These are phyloP conservation scores for Salvia sclarea DNA, from an alignment of 305 asterid genomes.

Conservation along the genomic window DNA sequence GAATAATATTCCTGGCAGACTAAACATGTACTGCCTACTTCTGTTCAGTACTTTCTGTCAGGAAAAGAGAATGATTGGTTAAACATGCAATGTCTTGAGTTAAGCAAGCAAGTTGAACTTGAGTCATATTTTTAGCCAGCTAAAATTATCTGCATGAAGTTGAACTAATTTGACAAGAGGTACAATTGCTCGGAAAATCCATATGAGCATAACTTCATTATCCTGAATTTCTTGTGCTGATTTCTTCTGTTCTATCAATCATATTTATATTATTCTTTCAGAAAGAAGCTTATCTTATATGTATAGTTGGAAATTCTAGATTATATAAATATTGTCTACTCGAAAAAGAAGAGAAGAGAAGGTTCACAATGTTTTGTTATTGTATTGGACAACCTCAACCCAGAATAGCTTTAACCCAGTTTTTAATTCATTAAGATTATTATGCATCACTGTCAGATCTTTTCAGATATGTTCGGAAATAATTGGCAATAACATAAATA, in stretches of 20 bases:
- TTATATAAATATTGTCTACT: background rate
- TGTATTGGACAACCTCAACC: constrained; percentile 19
- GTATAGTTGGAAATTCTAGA: constrained; percentile 15
- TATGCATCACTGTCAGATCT: constrained; percentile 1
- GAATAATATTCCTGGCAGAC: constrained; percentile 1
- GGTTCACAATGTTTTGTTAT: background rate
- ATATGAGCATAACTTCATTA: background rate
- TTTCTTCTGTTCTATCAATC: background rate
- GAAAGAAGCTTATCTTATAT: background rate
- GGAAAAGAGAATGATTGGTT: constrained; percentile 2
- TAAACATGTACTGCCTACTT: constrained; percentile 2
- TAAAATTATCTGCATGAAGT: constrained; percentile 10
- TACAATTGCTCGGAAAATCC: constrained; percentile 13
- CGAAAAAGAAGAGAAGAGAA: background rate
- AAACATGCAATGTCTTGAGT: constrained; percentile 12
- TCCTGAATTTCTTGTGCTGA: background rate
- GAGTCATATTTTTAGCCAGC: background rate
- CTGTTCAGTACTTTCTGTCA: background rate
- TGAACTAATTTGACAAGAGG: constrained; percentile 9
- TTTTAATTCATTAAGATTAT: background rate
- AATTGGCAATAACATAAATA: constrained; percentile 4
- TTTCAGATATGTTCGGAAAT: constrained; percentile 15
- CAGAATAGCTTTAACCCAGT: background rate
- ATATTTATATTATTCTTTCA: background rate
- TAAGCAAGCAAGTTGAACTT: constrained; percentile 5